Conservation (phyloP, 1,284 basidiomycete species). For the Schizophyllum amplum region DNA sequence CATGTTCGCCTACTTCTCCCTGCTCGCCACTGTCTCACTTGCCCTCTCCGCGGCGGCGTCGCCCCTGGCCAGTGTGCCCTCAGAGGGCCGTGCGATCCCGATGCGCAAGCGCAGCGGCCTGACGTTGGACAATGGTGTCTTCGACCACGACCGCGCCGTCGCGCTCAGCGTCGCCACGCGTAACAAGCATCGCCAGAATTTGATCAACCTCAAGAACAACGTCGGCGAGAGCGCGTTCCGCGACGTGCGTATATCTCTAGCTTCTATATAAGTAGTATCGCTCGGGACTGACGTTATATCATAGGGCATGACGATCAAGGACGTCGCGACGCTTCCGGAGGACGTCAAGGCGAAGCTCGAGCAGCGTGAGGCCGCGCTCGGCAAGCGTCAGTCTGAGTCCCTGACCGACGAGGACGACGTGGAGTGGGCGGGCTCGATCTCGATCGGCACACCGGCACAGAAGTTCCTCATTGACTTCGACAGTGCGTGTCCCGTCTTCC, state of each 20-base stretch:
- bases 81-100: constrained; percentile 4
- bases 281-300: not conserved
- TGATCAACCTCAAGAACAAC: constrained; percentile 19
- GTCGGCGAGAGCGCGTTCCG: constrained; percentile 12
- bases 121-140: constrained; percentile 17
- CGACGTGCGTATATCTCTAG: constrained; percentile 3
- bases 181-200: constrained; percentile 20
- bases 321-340: not conserved
- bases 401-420: constrained; percentile 4
- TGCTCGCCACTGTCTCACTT: constrained; percentile 3
- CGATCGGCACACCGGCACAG: constrained; percentile 4
- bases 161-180: constrained; percentile 10
- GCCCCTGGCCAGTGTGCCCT: not conserved
- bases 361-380: not conserved
- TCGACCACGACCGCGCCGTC: constrained; percentile 17
- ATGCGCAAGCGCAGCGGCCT: constrained; percentile 11
- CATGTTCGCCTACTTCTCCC: constrained; percentile 5
- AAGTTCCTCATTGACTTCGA: constrained; percentile 8
- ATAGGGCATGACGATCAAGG: constrained; percentile 4
- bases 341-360: constrained; percentile 2
- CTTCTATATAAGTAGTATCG: not conserved
- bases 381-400: constrained; percentile 5
- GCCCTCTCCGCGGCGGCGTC: constrained; percentile 2
- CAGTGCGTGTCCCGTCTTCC: not conserved
- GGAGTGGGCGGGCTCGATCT: constrained; percentile 6